Evolutionary conservation across 306 rosid species (phyloP).

Genomic region (Luffa acutangula): DNA sequence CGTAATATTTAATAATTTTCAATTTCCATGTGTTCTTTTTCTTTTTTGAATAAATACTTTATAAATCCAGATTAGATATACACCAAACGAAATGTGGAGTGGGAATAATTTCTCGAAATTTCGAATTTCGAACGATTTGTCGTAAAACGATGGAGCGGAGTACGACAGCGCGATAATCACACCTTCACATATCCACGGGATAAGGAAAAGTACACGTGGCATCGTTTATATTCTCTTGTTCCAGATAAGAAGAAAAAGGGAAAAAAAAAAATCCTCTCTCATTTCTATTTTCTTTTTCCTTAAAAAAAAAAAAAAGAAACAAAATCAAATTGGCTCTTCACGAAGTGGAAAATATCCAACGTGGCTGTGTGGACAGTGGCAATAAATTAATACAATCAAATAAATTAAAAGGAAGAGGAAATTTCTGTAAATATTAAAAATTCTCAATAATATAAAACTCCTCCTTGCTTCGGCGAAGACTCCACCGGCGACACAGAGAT

Average conservation of each 20-base stretch:
- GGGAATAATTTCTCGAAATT: neutral
- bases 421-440: neutral
- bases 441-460: neutral
- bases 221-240: neutral
- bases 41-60: neutral
- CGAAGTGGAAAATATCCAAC: neutral
- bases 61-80: neutral
- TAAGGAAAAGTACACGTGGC: conserved; percentile 10
- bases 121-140: neutral
- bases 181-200: neutral
- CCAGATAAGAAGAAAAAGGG: neutral
- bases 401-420: neutral
- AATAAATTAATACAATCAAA: neutral
- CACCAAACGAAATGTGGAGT: neutral
- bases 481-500: neutral
- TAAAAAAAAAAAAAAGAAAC: neutral
- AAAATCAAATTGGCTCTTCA: neutral
- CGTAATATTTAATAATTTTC: too few species aligned
- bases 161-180: neutral
- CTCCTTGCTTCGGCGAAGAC: neutral
- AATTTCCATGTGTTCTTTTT: too few species aligned
- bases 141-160: neutral
- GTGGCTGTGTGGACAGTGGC: neutral
- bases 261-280: neutral
- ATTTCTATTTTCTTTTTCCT: neutral